These are phyloP conservation scores for Neltuma alba DNA, from an alignment of 306 rosid genomes.

Conservation along the genomic window DNA sequence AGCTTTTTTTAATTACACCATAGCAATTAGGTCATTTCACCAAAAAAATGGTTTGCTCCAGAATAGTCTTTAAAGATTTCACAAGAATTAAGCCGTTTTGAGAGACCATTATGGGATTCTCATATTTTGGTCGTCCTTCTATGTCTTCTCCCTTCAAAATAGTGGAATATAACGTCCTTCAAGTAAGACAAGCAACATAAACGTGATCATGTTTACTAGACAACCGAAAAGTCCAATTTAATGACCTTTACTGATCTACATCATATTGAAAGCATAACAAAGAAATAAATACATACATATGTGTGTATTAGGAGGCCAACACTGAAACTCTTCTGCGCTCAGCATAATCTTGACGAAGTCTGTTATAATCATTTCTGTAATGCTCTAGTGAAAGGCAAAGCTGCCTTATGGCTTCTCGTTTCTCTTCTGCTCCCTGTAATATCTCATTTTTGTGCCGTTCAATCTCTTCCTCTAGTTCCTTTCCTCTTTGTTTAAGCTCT, in stretches of 20 bases:
- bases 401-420: slow-evolving; percentile 17
- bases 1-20: too few species aligned
- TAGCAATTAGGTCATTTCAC: too few species aligned
- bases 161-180: background rate
- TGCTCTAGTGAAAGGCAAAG: slow-evolving; percentile 5
- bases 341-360: background rate
- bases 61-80: too few species aligned
- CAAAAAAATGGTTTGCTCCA: too few species aligned
- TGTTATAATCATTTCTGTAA: slow-evolving; percentile 14
- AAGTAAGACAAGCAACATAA: background rate
- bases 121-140: too few species aligned
- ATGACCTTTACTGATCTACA: background rate
- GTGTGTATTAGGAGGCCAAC: background rate
- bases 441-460: background rate
- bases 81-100: too few species aligned
- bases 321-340: background rate
- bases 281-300: background rate
- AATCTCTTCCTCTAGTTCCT: slow-evolving; percentile 1
- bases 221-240: slow-evolving; percentile 17
- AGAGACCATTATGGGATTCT: too few species aligned
- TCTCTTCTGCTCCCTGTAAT: slow-evolving; percentile 18
- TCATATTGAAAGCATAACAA: background rate
- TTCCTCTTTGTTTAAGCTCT: slow-evolving; percentile 28
- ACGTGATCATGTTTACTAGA: background rate
- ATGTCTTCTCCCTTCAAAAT: too few species aligned